These are phyloP conservation scores for Schizophyllum commune DNA, from an alignment of 1,284 basidiomycete species.

Conservation along the genomic window DNA sequence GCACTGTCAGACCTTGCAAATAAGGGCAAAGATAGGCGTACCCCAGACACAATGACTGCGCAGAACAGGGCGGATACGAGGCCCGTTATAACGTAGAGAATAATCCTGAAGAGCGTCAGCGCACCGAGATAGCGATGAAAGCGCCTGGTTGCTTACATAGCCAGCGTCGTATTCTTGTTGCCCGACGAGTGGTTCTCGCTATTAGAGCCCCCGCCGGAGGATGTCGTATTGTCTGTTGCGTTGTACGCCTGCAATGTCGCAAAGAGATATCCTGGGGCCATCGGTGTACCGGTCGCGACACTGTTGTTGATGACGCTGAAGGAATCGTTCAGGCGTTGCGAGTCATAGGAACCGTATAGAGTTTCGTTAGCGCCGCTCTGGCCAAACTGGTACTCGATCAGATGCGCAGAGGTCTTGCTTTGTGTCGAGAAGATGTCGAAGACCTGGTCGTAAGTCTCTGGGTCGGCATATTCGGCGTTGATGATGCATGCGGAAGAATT, in stretches of 20 bases:
- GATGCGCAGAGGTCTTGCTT: constrained; percentile 35
- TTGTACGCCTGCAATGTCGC: constrained; percentile 64
- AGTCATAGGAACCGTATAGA: constrained; percentile 51
- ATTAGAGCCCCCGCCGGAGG: constrained; percentile 10
- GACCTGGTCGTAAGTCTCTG: constrained; percentile 59
- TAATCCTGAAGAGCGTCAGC: constrained; percentile 47
- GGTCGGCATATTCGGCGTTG: constrained; percentile 62
- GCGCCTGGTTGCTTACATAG: constrained; percentile 45
- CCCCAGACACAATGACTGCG: constrained; percentile 75
- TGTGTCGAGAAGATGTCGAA: constrained; percentile 77
- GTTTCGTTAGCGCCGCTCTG: constrained; percentile 41
- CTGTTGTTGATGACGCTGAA: constrained; percentile 42
- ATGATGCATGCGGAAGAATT: constrained; percentile 68
- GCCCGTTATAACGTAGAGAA: constrained; percentile 82
- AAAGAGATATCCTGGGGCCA: constrained; percentile 52
- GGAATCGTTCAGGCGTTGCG: constrained; percentile 48
- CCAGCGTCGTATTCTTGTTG: constrained; percentile 52
- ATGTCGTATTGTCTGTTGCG: constrained; percentile 33
- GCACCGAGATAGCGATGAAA: not conserved
- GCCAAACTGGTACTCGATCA: constrained; percentile 61
- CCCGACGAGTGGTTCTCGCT: constrained; percentile 13
- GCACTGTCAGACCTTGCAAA: constrained; percentile 8
- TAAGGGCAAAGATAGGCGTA: constrained; percentile 26
- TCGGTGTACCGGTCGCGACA: constrained; percentile 31
- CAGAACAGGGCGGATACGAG: constrained; percentile 78